Percentiles rank a stretch among this genome's conserved stretches.
These are phyloP conservation scores for Pythium scleroteichum DNA, from an alignment of 352 stramenopile genomes.

Conservation along the genomic window DNA sequence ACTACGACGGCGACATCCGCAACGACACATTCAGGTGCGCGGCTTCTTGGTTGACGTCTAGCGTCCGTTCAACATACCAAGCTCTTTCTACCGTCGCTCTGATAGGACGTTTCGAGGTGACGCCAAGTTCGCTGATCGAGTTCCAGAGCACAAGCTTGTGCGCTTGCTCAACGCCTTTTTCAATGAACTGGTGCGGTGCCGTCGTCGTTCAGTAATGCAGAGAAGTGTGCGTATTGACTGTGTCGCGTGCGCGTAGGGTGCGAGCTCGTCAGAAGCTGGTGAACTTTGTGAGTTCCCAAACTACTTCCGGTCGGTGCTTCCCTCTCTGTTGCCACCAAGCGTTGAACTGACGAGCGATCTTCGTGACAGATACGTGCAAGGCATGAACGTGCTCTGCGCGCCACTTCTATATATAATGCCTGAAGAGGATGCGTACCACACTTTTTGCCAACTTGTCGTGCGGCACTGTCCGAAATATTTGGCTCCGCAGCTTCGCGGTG, in stretches of 20 bases:
- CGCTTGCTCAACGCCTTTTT: conserved; percentile 92
- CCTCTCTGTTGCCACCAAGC: background rate
- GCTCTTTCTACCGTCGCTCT: too few species aligned
- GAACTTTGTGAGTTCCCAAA: conserved; percentile 19
- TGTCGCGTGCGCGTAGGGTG: background rate
- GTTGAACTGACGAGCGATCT: background rate
- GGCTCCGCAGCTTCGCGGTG: conserved; percentile 82
- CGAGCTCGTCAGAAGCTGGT: conserved; percentile 20
- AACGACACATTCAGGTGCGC: conserved; percentile 87
- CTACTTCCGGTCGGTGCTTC: conserved; percentile 24
- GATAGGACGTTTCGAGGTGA: conserved; percentile 83
- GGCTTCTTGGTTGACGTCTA: background rate
- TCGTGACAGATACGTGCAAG: conserved; percentile 81
- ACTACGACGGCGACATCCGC: conserved; percentile 86
- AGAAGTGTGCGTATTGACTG: too few species aligned
- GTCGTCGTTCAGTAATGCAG: too few species aligned
- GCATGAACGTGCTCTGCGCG: conserved; percentile 91
- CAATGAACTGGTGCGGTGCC: conserved; percentile 57
- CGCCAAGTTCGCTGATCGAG: conserved; percentile 82
- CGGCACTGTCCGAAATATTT: conserved; percentile 91
- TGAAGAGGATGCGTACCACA: conserved; percentile 89
- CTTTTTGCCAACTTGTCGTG: conserved; percentile 87
- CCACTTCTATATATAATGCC: conserved; percentile 92
- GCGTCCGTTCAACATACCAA: too few species aligned
- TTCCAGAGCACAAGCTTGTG: conserved; percentile 91